phyloP scores from a whole-genome alignment of 2,329 filamentous ascomycete genomes.

The Colletotrichum sublineola region DNA sequence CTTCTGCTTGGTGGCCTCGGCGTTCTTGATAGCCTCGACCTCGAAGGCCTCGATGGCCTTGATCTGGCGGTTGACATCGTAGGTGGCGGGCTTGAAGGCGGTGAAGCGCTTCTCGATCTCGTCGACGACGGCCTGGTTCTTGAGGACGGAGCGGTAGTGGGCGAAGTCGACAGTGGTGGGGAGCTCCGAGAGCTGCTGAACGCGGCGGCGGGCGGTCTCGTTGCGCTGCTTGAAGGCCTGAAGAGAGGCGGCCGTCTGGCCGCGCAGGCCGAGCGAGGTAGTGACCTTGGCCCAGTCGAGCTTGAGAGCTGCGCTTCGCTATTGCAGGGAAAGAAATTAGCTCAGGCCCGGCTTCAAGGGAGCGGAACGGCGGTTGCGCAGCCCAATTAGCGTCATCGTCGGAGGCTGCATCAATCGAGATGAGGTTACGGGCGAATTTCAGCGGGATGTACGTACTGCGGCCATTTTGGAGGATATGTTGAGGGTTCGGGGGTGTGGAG shows the following conservation, averaged over 20 bases:
- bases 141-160: conserved; percentile 90
- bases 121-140: conserved; percentile 95
- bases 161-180: conserved; percentile 91
- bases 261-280: conserved; percentile 94
- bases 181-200: conserved; percentile 85
- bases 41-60: conserved; percentile 99
- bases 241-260: conserved; percentile 91
- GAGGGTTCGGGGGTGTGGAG: conserved; percentile 61
- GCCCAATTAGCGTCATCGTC: conserved; percentile 35
- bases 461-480: conserved; percentile 72
- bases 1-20: conserved; percentile 95
- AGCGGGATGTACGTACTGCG: conserved; percentile 68
- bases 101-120: conserved; percentile 98
- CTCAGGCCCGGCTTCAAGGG: conserved; percentile 54
- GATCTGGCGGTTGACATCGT: conserved; percentile 93
- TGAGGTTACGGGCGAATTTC: background rate
- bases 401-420: conserved; percentile 46
- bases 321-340: conserved; percentile 59
- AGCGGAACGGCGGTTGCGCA: conserved; percentile 18
- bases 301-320: conserved; percentile 99
- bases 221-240: conserved; percentile 99
- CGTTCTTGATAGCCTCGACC: conserved; percentile 96
- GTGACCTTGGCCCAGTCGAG: conserved; percentile 98
- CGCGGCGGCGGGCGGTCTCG: conserved; percentile 96
- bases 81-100: conserved; percentile 90